Evolutionary conservation across 2,329 filamentous ascomycete genomes (phyloP).

Genomic region (Penicillium sp.): DNA sequence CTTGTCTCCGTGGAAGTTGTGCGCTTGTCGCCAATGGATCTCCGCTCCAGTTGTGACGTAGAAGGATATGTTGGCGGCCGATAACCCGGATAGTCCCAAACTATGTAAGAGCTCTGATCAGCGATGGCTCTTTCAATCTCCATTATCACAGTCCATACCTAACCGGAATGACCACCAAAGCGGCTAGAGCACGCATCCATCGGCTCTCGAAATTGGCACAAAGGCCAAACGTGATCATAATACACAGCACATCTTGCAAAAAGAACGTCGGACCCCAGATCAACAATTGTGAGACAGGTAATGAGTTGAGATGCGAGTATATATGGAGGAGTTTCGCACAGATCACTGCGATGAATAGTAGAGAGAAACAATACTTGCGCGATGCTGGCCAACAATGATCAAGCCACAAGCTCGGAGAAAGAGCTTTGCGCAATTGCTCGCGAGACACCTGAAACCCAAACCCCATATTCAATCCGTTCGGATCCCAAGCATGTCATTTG

Average conservation of each 20-base stretch:
- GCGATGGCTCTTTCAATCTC: background rate
- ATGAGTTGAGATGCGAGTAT: conserved; percentile 25
- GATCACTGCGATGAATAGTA: conserved; percentile 23
- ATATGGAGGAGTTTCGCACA: conserved; percentile 26
- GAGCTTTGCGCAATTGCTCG: background rate
- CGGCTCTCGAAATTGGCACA: conserved; percentile 12
- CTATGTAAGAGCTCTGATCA: conserved; percentile 10
- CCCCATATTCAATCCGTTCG: background rate
- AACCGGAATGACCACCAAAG: conserved; percentile 7
- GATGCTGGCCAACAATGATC: conserved; percentile 19
- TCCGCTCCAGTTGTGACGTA: conserved; percentile 25
- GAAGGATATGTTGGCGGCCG: conserved; percentile 27
- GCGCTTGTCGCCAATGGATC: conserved; percentile 29
- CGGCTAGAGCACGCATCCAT: conserved; percentile 13
- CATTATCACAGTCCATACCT: conserved; percentile 10
- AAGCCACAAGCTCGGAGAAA: conserved; percentile 13
- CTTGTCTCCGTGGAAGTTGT: conserved; percentile 23
- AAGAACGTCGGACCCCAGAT: conserved; percentile 28
- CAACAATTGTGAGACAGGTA: conserved; percentile 17
- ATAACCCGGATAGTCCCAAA: conserved; percentile 20
- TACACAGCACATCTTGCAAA: conserved; percentile 21
- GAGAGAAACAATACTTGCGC: conserved; percentile 24
- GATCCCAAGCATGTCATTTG: too few species aligned
- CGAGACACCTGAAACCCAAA: background rate
- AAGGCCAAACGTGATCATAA: conserved; percentile 14